These are phyloP conservation scores for Termitomyces sp. DNA, from an alignment of 768 basidiomycete genomes.

Conservation along the genomic window DNA sequence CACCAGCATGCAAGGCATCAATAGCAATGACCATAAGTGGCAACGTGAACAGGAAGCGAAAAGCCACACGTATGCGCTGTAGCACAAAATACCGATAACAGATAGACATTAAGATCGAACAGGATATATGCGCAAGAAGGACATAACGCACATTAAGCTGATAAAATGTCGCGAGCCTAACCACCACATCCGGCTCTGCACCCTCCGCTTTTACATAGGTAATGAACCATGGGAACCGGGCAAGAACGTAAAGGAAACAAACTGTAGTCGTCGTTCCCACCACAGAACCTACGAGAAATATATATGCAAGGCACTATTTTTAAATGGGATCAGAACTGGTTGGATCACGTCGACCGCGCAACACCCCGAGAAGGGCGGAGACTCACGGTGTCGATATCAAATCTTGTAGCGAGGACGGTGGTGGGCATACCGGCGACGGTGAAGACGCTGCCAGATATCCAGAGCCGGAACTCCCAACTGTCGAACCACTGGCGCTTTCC, in stretches of 20 bases:
- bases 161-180: conserved; percentile 71
- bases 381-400: conserved; percentile 54
- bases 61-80: conserved; percentile 67
- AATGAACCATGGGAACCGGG: conserved; percentile 68
- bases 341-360: background rate
- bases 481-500: conserved; percentile 72
- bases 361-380: conserved; percentile 1
- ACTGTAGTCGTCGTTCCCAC: conserved; percentile 66
- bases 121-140: background rate
- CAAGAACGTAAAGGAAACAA: conserved; percentile 68
- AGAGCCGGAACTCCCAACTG: conserved; percentile 73
- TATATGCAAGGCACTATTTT: conserved; percentile 65
- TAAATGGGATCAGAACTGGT: conserved; percentile 7
- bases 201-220: conserved; percentile 68
- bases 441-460: conserved; percentile 64
- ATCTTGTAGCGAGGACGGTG: conserved; percentile 56
- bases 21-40: conserved; percentile 65
- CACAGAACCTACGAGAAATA: conserved; percentile 68
- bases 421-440: conserved; percentile 72
- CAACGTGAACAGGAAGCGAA: conserved; percentile 70
- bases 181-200: conserved; percentile 70
- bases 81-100: background rate
- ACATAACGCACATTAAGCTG: conserved; percentile 65
- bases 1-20: conserved; percentile 52
- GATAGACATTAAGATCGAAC: background rate